Conservation (phyloP, 352 stramenopile genomes). For the Phytophthora sansomeana region DNA sequence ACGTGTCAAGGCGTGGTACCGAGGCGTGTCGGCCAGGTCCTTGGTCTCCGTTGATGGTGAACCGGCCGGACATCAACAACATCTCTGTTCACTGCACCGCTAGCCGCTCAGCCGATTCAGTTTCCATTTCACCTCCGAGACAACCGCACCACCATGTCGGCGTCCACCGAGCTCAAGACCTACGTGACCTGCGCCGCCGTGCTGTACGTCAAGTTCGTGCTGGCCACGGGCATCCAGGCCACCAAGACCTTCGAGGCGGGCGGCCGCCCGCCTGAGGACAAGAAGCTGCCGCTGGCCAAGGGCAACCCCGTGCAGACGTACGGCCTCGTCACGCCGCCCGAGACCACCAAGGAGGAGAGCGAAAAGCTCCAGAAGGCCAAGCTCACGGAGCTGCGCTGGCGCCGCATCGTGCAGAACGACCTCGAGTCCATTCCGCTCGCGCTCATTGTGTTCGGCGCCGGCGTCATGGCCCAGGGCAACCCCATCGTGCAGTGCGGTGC, state of each 20-base stretch:
- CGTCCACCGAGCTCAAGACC: slow-evolving; percentile 51
- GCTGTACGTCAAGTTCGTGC: slow-evolving; percentile 78
- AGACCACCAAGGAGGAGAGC: slow-evolving; percentile 32
- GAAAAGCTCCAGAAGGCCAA: slow-evolving; percentile 45
- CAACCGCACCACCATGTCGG: slow-evolving; percentile 29
- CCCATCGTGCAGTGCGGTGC: slow-evolving; percentile 36
- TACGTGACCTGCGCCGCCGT: slow-evolving; percentile 60
- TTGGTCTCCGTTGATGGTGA: slow-evolving; percentile 21
- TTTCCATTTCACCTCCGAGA: slow-evolving; percentile 15
- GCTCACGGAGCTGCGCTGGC: slow-evolving; percentile 50
- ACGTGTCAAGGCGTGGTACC: slow-evolving; percentile 20
- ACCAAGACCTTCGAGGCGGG: slow-evolving; percentile 60
- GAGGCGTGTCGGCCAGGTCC: slow-evolving; percentile 4
- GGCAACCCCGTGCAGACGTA: slow-evolving; percentile 50
- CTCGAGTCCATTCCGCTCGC: slow-evolving; percentile 65
- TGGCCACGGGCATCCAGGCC: slow-evolving; percentile 52
- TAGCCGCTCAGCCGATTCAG: slow-evolving; percentile 3
- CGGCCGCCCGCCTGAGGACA: slow-evolving; percentile 59
- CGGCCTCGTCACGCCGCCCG: slow-evolving; percentile 36
- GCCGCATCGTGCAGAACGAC: slow-evolving; percentile 67
- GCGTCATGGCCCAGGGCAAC: slow-evolving; percentile 45
- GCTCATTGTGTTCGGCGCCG: slow-evolving; percentile 53
- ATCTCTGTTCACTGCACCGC: neutral
- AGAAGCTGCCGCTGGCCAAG: slow-evolving; percentile 48
- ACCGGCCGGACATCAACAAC: too few relatives aligned